A percentile compares a stretch with the other conserved stretches of the same genome.
Evolutionary conservation across 108 stramenopile species (phyloP).

Genomic region (Hondaea fermentalgiana): DNA sequence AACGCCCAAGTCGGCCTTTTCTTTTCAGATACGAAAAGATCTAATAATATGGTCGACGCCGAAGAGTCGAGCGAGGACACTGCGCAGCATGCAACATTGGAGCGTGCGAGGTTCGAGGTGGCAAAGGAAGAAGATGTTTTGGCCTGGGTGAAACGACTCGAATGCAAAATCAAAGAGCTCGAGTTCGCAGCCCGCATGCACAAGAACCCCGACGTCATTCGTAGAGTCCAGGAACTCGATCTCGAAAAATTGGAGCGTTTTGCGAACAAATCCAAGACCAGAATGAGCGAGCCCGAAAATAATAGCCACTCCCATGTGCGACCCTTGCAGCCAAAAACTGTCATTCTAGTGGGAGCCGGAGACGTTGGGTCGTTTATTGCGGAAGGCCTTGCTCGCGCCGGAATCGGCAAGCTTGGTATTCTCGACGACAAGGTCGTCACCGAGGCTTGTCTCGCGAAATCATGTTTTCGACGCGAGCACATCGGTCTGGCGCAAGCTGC

Average conservation of each 20-base stretch:
- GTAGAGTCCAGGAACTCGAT: not conserved
- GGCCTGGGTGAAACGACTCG: not conserved
- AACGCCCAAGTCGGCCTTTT: no score
- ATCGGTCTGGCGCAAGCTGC: not conserved
- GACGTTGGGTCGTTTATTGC: not conserved
- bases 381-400: not conserved
- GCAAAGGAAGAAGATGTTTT: not conserved
- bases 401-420: not conserved
- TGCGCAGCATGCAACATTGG: not conserved
- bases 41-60: no score
- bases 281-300: not conserved
- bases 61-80: no score
- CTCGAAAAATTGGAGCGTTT: not conserved
- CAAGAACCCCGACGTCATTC: not conserved
- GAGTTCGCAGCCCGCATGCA: not conserved
- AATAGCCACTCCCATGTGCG: not conserved
- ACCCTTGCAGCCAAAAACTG: not conserved
- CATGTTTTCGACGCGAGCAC: not conserved
- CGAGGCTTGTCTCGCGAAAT: not conserved
- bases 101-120: not conserved
- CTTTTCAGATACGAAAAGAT: no score
- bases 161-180: not conserved
- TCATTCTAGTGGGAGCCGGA: not conserved
- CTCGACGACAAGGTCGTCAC: not conserved
- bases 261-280: not conserved